Conservation (phyloP, 768 basidiomycete species). For the Trametes elegans region DNA sequence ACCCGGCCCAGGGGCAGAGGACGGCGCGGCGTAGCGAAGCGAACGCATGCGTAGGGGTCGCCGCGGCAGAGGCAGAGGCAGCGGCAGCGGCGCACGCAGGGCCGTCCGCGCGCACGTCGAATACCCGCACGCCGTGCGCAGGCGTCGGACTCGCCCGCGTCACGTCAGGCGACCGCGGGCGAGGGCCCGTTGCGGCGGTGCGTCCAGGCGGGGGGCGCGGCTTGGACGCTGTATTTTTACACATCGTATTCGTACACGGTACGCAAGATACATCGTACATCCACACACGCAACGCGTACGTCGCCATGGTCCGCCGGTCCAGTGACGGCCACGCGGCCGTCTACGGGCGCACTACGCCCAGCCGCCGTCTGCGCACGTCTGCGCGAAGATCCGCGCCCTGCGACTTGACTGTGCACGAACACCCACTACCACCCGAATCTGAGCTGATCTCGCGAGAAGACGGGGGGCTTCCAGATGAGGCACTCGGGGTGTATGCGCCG, state of each 20-base stretch:
- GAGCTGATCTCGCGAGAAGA: slow-evolving; percentile 86
- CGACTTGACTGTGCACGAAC: too few relatives aligned
- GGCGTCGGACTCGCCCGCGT: not conserved
- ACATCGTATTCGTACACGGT: slow-evolving; percentile 19
- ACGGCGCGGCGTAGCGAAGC: slow-evolving; percentile 8
- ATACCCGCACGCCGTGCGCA: not conserved
- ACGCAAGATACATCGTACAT: slow-evolving; percentile 14
- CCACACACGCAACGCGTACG: slow-evolving; percentile 1
- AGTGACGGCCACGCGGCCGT: slow-evolving; percentile 9
- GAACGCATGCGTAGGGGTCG: not conserved
- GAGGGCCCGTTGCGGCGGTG: slow-evolving; percentile 15
- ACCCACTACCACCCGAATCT: slow-evolving; percentile 57
- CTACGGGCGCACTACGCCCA: slow-evolving; percentile 14
- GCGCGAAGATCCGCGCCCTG: slow-evolving; percentile 1
- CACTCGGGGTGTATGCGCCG: slow-evolving; percentile 76
- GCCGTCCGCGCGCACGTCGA: not conserved
- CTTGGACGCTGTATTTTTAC: slow-evolving; percentile 22
- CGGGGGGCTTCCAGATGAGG: slow-evolving; percentile 93
- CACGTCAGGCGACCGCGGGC: slow-evolving; percentile 13
- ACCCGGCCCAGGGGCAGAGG: slow-evolving; percentile 8
- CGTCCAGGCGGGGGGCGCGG: slow-evolving; percentile 8
- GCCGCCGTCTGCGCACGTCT: not conserved
- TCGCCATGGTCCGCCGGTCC: slow-evolving; percentile 1
- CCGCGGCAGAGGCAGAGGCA: not conserved
- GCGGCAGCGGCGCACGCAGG: not conserved